These are phyloP conservation scores for Boletus rex-veris DNA, from an alignment of 768 basidiomycete species.

Conservation along the genomic window DNA sequence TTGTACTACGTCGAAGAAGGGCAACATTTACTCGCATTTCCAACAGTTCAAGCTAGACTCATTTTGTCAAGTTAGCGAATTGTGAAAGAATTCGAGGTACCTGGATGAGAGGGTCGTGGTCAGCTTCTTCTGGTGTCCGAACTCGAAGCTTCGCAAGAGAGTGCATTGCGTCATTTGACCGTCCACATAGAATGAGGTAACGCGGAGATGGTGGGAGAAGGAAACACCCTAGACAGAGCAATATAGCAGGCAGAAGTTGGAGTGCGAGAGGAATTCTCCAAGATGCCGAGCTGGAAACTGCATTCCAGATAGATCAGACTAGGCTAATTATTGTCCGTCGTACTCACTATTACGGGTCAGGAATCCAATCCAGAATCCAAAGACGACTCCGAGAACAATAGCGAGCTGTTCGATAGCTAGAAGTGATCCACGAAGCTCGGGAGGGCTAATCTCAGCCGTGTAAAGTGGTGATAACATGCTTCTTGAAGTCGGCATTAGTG, in stretches of 20 bases:
- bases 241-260: constrained; percentile 65
- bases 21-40: constrained; percentile 71
- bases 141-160: constrained; percentile 54
- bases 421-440: constrained; percentile 74
- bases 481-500: constrained; percentile 2
- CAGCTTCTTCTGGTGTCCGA: constrained; percentile 43
- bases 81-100: constrained; percentile 21
- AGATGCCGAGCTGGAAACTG: constrained; percentile 60
- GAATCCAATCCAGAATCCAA: constrained; percentile 83
- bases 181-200: constrained; percentile 46
- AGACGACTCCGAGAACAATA: constrained; percentile 77
- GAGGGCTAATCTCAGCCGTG: constrained; percentile 82
- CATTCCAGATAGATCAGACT: background rate
- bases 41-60: constrained; percentile 58
- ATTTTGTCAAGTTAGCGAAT: background rate
- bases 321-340: background rate
- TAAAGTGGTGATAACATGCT: constrained; percentile 81
- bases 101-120: constrained; percentile 50
- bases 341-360: constrained; percentile 58
- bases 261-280: constrained; percentile 78
- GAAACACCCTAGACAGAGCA: constrained; percentile 59
- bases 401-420: constrained; percentile 78
- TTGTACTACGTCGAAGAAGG: constrained; percentile 42
- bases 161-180: constrained; percentile 51
- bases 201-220: constrained; percentile 50